These are phyloP conservation scores for Apiosordaria backusii DNA, from an alignment of 495 filamentous ascomycete species.

Conservation along the genomic window DNA sequence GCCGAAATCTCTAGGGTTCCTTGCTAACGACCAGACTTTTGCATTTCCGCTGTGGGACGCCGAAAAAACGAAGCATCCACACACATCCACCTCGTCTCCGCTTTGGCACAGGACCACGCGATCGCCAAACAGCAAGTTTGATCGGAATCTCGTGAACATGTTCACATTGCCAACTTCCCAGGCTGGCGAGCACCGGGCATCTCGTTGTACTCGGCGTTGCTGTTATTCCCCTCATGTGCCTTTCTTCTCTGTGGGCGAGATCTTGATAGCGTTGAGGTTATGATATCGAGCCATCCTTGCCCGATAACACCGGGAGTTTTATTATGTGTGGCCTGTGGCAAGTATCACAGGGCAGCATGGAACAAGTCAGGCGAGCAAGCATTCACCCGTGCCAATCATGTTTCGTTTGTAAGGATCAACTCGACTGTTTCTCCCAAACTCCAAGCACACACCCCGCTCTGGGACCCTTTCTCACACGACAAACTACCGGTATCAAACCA, in stretches of 20 bases:
- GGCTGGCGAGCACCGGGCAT: not conserved
- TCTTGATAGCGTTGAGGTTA: too few relatives aligned
- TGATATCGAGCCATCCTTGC: not conserved
- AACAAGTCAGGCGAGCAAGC: conserved; percentile 9
- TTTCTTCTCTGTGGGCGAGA: not conserved
- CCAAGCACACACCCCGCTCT: not conserved
- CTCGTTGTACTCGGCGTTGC: not conserved
- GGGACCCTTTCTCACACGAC: not conserved
- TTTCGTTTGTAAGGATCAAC: not conserved
- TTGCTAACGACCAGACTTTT: not conserved
- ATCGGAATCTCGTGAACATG: not conserved
- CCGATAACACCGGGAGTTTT: conserved; percentile 6
- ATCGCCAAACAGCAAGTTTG: not conserved
- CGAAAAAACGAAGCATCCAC: not conserved
- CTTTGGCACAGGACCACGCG: not conserved
- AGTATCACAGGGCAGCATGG: conserved; percentile 14
- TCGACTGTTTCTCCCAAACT: not conserved
- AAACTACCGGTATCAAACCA: not conserved
- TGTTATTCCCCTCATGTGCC: not conserved
- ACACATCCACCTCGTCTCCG: not conserved
- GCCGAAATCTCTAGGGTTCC: not conserved
- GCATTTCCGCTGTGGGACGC: not conserved
- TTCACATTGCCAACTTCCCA: not conserved
- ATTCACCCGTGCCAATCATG: conserved; percentile 31
- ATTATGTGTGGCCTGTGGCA: not conserved